Evolutionary conservation across 2,329 filamentous ascomycete species (phyloP).

Genomic region (Sclerotinia sclerotiorum): DNA sequence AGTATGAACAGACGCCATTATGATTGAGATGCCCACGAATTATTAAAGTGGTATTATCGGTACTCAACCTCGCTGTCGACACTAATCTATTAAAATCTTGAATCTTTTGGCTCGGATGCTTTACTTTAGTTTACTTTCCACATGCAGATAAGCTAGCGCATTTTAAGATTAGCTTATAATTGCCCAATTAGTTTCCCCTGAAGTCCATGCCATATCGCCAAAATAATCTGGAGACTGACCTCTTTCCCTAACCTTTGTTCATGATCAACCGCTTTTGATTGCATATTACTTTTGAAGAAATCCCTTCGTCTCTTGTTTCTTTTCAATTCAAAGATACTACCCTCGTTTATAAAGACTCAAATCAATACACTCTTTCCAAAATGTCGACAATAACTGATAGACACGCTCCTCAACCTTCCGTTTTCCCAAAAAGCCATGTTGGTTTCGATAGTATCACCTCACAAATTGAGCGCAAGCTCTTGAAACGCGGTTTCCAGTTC

Average conservation of each 20-base stretch:
- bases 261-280: slow-evolving; percentile 24
- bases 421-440: slow-evolving; percentile 95
- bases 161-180: slow-evolving; percentile 20
- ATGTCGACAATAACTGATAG: slow-evolving; percentile 41
- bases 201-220: slow-evolving; percentile 22
- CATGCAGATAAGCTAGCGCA: slow-evolving; percentile 18
- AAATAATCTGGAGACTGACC: slow-evolving; percentile 24
- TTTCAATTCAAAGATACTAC: slow-evolving; percentile 8
- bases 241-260: slow-evolving; percentile 26
- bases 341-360: slow-evolving; percentile 19
- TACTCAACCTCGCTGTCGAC: background rate
- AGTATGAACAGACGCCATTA: slow-evolving; percentile 49
- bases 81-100: slow-evolving; percentile 13
- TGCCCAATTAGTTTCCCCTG: slow-evolving; percentile 24
- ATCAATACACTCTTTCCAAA: slow-evolving; percentile 25
- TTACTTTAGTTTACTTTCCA: slow-evolving; percentile 6
- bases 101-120: slow-evolving; percentile 12
- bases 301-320: slow-evolving; percentile 17
- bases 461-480: slow-evolving; percentile 98
- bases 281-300: slow-evolving; percentile 19
- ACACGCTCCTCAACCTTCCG: slow-evolving; percentile 40
- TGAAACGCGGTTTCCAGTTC: slow-evolving; percentile 99
- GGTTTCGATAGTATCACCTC: slow-evolving; percentile 99
- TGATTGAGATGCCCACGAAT: slow-evolving; percentile 26
- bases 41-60: background rate